Percentiles rank a stretch among this genome's conserved stretches.
Evolutionary conservation across 2,329 filamentous ascomycete genomes (phyloP).

Genomic region (Neonectria coccinea): DNA sequence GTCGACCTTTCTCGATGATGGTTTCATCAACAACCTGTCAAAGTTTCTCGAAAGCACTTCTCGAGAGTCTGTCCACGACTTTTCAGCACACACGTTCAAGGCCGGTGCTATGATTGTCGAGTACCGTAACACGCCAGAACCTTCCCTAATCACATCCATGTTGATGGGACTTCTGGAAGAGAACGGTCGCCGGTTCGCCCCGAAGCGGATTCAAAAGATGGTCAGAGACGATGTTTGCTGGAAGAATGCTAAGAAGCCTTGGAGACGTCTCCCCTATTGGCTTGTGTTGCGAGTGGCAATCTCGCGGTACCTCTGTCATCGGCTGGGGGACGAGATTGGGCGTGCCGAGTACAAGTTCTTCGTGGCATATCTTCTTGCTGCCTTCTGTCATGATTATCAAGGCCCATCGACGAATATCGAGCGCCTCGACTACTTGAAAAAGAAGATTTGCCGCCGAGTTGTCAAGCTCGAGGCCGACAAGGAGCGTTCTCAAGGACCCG

Average conservation of each 20-base stretch:
- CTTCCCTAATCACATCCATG: slow-evolving; percentile 69
- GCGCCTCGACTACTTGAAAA: slow-evolving; percentile 38
- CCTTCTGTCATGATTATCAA: slow-evolving; percentile 56
- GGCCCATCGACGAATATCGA: slow-evolving; percentile 30
- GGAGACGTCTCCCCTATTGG: slow-evolving; percentile 73
- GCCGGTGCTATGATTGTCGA: slow-evolving; percentile 63
- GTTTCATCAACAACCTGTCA: slow-evolving; percentile 54
- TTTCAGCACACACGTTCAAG: slow-evolving; percentile 65
- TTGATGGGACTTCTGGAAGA: slow-evolving; percentile 71
- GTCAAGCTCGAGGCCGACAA: slow-evolving; percentile 43
- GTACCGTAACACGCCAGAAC: slow-evolving; percentile 68
- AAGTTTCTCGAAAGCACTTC: slow-evolving; percentile 68
- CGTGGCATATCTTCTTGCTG: slow-evolving; percentile 60
- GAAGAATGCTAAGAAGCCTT: slow-evolving; percentile 63
- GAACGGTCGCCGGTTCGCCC: slow-evolving; percentile 58
- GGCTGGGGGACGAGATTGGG: slow-evolving; percentile 44
- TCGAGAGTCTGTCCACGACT: slow-evolving; percentile 64
- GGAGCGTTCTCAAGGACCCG: slow-evolving; percentile 21
- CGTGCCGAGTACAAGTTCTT: slow-evolving; percentile 68
- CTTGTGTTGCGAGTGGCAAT: slow-evolving; percentile 70
- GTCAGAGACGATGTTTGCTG: slow-evolving; percentile 72
- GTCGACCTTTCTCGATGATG: slow-evolving; percentile 37
- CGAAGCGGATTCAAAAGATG: slow-evolving; percentile 63
- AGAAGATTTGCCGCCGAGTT: slow-evolving; percentile 42
- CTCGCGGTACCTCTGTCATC: slow-evolving; percentile 62